Base-by-base conservation (phyloP, 139 green algal species). In the Coelastrella sp. region DNA sequence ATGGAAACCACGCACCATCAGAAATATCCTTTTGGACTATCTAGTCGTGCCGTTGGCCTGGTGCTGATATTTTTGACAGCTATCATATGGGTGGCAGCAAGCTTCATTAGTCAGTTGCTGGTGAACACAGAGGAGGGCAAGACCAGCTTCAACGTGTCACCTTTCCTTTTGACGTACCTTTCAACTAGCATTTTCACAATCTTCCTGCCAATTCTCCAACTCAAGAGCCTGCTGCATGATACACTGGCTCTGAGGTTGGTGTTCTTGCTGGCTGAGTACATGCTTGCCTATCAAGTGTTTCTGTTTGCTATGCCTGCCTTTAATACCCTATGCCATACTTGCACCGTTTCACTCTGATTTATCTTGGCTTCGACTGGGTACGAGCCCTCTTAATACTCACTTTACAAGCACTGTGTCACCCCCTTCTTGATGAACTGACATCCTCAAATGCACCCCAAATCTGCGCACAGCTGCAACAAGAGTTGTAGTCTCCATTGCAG, bases 141-240 rank as follows among this genome's bases (percentile, higher is more conserved):
- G 21, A 9, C 37, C 23, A 45, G 34, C 32, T 64, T 59, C 34
- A 67, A 89, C 32, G 95, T 97, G 19, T 73, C 92, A 23, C 91
- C 96, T 5, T 93, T 96, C 8, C 67, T 98, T 41, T 86, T 98
- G 2, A 98, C 96, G 1, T 98, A 96, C 88, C 91, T 98, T 15
- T 93, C 94, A 41, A 98, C 97, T 83, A 93, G 89, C 34, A 74
- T 98, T 5, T 98, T 98, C 87, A 88, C 94, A 2, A 23, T 98
- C 21, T 97, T 96, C 67, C 84, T 98, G 25, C 96, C 96, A 4
- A 15, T 98, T 51, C 51, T 82, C 15, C 75, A 82, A 40, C 75
- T 82, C 30, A 82, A 71, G 25, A 57, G 25, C 35, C n/a, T 82
- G 75, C 75, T 82, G 25, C 51, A 69, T 35, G 75, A 82, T 34